Evolutionary conservation across 208 protist species (phyloP).

Genomic region (Acanthamoeba quina): DNA sequence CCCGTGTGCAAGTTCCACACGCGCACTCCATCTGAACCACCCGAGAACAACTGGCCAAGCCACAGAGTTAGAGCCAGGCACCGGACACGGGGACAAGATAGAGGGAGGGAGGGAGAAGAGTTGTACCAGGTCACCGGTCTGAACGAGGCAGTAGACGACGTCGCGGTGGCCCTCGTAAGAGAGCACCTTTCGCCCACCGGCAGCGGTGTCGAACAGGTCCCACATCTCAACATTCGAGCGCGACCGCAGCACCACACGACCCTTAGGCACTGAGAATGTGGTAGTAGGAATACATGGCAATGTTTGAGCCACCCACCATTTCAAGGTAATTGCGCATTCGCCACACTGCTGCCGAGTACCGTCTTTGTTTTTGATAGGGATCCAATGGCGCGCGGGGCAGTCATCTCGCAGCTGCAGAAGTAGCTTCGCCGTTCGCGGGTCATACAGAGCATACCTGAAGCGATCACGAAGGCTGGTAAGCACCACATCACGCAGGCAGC

Average conservation of each 20-base stretch:
- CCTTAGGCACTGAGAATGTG: background rate
- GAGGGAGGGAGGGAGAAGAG: background rate
- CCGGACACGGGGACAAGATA: background rate
- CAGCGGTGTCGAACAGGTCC: background rate
- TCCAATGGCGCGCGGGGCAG: slow-evolving; percentile 9
- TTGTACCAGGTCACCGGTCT: slow-evolving; percentile 2
- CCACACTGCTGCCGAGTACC: background rate
- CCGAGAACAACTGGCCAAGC: background rate
- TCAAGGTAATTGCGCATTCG: background rate
- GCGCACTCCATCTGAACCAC: background rate
- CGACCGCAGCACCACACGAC: background rate
- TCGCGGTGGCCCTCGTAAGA: slow-evolving; percentile 27
- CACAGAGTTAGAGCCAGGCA: background rate
- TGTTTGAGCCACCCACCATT: background rate
- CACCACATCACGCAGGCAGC: background rate
- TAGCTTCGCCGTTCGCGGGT: background rate
- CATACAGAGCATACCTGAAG: background rate
- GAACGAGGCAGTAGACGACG: background rate
- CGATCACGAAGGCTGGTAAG: background rate
- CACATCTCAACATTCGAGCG: background rate
- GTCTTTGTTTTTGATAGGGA: background rate
- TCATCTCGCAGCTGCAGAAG: background rate
- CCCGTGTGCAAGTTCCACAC: slow-evolving; percentile 28
- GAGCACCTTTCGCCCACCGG: background rate
- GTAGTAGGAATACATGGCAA: background rate